Conservation (phyloP, 306 rosid genomes). For the Vicia sativa region DNA sequence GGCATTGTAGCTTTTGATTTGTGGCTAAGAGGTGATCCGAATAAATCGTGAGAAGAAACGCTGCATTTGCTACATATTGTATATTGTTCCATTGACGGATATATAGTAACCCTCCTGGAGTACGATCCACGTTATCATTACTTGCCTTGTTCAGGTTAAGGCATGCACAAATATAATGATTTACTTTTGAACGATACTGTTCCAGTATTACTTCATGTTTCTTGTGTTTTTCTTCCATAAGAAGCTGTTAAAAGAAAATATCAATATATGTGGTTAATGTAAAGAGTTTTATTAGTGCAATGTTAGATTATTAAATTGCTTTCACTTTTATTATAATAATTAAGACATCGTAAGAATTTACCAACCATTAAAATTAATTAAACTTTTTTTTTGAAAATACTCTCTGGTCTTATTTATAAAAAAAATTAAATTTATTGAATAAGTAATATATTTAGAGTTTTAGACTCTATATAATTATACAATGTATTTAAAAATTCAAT, state of each 20-base stretch:
- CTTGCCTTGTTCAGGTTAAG: constrained; percentile 58
- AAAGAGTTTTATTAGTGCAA: no score
- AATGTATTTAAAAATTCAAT: no score
- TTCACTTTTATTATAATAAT: no score
- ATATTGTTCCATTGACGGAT: constrained; percentile 86
- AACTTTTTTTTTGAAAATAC: no score
- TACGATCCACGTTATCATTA: constrained; percentile 66
- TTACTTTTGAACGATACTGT: constrained; percentile 67
- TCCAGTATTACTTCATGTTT: constrained; percentile 45
- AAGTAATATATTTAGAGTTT: no score
- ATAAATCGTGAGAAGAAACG: constrained; percentile 66
- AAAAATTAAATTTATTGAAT: no score
- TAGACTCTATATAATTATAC: no score
- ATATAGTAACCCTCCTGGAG: constrained; percentile 80
- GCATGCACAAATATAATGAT: constrained; percentile 67
- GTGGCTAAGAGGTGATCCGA: constrained; percentile 58
- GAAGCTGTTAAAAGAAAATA: constrained; percentile 44
- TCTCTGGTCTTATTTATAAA: no score
- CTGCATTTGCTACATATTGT: constrained; percentile 68
- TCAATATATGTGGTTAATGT: no score
- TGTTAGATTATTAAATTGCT: no score
- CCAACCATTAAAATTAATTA: no score
- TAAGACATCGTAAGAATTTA: no score
- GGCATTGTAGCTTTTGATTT: constrained; percentile 53
- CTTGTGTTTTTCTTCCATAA: constrained; percentile 60